These are phyloP conservation scores for Hippophae rhamnoides DNA, from an alignment of 306 rosid species.

Conservation along the genomic window DNA sequence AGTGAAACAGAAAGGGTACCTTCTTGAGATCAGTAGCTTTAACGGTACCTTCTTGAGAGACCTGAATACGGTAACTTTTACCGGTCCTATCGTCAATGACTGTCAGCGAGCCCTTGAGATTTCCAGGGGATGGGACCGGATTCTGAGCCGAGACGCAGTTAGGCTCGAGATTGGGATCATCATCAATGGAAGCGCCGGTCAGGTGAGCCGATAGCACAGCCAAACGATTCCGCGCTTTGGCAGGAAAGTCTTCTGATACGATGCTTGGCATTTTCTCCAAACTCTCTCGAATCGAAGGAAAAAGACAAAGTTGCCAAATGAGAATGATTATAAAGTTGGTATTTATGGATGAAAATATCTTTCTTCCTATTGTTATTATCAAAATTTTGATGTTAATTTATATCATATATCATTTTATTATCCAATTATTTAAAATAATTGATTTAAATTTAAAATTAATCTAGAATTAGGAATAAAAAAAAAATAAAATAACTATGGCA, in stretches of 20 bases:
- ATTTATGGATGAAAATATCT: too few relatives aligned
- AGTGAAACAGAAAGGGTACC: constrained; percentile 21
- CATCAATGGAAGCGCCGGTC: constrained; percentile 25
- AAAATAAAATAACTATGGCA: too few relatives aligned
- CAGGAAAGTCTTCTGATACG: constrained; percentile 14
- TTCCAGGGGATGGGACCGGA: constrained; percentile 26
- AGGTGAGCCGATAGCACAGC: constrained; percentile 66
- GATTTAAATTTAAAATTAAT: too few relatives aligned
- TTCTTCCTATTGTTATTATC: too few relatives aligned
- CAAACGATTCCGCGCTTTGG: constrained; percentile 50
- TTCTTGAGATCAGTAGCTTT: constrained; percentile 69
- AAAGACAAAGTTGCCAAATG: too few relatives aligned
- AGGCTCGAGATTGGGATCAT: constrained; percentile 24
- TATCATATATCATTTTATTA: too few relatives aligned
- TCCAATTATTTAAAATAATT: too few relatives aligned
- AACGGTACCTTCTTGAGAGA: constrained; percentile 62
- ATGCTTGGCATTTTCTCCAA: constrained; percentile 28
- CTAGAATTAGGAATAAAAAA: too few relatives aligned
- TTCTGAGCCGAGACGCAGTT: constrained; percentile 36
- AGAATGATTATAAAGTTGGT: too few relatives aligned
- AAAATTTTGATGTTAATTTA: too few relatives aligned
- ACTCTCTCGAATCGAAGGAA: too few relatives aligned
- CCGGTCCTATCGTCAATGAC: constrained; percentile 72
- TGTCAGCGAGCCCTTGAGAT: constrained; percentile 46
- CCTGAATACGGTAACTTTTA: constrained; percentile 39